Percentiles rank a stretch among this genome's conserved stretches.
Conservation (phyloP, 23 red algal genomes). For the Gracilariopsis chorda region DNA sequence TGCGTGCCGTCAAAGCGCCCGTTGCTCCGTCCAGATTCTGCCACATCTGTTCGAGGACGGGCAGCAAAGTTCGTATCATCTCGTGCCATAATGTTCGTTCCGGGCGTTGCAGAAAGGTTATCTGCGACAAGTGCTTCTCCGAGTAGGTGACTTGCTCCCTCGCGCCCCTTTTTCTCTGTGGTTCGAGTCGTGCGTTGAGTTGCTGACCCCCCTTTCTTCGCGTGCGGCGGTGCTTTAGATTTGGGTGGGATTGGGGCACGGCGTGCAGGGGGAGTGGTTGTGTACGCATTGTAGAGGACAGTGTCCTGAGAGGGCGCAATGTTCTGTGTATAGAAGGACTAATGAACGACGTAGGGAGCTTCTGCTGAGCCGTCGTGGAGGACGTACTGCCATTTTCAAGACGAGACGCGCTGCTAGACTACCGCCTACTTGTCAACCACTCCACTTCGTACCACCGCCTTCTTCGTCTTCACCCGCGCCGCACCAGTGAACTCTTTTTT, state of each 20-base stretch:
- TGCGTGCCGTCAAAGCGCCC: too few species aligned
- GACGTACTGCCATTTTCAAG: too few species aligned
- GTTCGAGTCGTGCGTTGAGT: not conserved
- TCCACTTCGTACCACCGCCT: not conserved
- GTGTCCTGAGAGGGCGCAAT: slow-evolving; percentile 14
- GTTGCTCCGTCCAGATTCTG: slow-evolving; percentile 54
- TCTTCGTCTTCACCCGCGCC: not conserved
- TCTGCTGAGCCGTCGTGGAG: not conserved
- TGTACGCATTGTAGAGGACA: slow-evolving; percentile 9
- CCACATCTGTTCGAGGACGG: slow-evolving; percentile 47
- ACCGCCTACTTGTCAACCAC: too few species aligned
- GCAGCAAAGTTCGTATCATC: slow-evolving; percentile 35
- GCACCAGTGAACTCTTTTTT: too few species aligned
- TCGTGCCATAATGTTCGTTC: slow-evolving; percentile 8
- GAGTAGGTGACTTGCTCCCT: slow-evolving; percentile 22
- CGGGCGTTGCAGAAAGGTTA: slow-evolving; percentile 58
- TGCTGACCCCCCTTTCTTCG: too few species aligned
- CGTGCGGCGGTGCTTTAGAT: too few species aligned
- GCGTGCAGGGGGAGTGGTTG: not conserved
- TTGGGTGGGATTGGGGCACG: slow-evolving; percentile 12
- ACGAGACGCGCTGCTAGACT: too few species aligned
- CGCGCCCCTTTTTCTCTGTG: too few species aligned
- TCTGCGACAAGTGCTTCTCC: slow-evolving; percentile 49
- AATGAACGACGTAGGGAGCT: slow-evolving; percentile 5
- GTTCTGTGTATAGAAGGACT: slow-evolving; percentile 21